Evolutionary conservation across 2,329 filamentous ascomycete genomes (phyloP), one percentile per base, ranked within the genome.

Genomic region (Sporothrix humicola): DNA sequence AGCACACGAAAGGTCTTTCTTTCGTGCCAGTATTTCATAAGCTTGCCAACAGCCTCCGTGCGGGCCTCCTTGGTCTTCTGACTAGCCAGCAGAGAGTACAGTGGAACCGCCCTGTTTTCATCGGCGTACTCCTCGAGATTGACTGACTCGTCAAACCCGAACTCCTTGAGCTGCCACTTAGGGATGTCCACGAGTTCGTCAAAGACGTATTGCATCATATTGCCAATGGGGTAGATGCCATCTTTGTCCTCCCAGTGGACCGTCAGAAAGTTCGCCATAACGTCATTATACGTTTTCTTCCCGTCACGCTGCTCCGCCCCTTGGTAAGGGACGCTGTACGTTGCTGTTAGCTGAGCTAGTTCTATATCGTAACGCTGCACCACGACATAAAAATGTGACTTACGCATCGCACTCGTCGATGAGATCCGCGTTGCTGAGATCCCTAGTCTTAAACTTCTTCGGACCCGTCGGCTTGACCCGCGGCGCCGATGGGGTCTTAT

Each of bases 311-410:
- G 83, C 73, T 86, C 80, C 10, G 88, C 86, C 73, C 91, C 86
- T 73, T 87, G 86, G 82, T 97, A 93, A 0, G 94, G 94, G 79
- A 97, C 97, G 79, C 93, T 95, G 69, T 7, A 52, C 6, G 3
- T 8, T 20, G 12, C 0, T 2, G 31, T 72, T 13, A 72, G 31
- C 31, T 37, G 31, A 37, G 3, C 3, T 37, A 3, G 69, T n/a
- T 3, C 9, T 20, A 37, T 8, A 37, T 42, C 26, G 8, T 12
- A 5, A 26, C 8, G 13, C n/a, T 8, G 8, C 52, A 6, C 3
- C 8, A 13, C 12, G 5, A 56, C 20, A 12, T 23, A 15, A 42
- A 52, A 58, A 44, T 12, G 15, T 12, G 20, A 77, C 78, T 71
- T 73, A 80, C 79, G 72, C 74, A 54, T 80, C 78, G 44, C 76